Evolutionary conservation across 371 early-diverging fungal species (phyloP), one percentile per base, ranked within the genome.

Genomic region (Circinella minor): DNA sequence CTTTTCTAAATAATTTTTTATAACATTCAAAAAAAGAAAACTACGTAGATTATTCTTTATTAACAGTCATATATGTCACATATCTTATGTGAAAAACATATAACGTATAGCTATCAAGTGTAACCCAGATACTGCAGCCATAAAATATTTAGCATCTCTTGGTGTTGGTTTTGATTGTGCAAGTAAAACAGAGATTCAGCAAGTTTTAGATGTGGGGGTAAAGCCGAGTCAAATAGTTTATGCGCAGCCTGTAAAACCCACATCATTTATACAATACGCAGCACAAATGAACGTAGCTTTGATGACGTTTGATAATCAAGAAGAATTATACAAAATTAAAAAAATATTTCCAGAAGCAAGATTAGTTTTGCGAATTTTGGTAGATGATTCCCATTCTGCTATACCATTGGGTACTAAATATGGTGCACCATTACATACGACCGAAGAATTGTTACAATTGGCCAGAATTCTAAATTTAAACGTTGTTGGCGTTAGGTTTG

Each of bases 281-380:
- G 81, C 83, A 39, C 81, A 85, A 59, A 85, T 90, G 59, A 88
- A 89, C 71, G 95, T 99, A 34, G 76, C 81, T 65, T 88, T 93
- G 87, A 95, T 98, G 95, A 99, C 99, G 34, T 99, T 99, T 81
- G 99, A 99, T 84, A 99, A 98, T 80, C 90, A 90, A 4, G 97
- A 97, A 78, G 99, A 99, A 81, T 89, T 99, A 36, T 84, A 89
- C 86, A 99, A 99, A 87, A 91, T 98, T 74, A 90, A 93, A 80
- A 81, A 81, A 65, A 74, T 83, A 68, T 89, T 90, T 74, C 97
- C 96, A 66, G 84, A 90, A 59, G 96, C 97, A 36, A 86, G 93
- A 72, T 81, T 96, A 60, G 92, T 98, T 20, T 84, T 99, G 62
- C 96, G 99, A 63, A 94, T 99, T 76, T 85, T 96, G 70, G 91